phyloP scores from a whole-genome alignment of 148 eudicot genomes.

The Chenopodium album region DNA sequence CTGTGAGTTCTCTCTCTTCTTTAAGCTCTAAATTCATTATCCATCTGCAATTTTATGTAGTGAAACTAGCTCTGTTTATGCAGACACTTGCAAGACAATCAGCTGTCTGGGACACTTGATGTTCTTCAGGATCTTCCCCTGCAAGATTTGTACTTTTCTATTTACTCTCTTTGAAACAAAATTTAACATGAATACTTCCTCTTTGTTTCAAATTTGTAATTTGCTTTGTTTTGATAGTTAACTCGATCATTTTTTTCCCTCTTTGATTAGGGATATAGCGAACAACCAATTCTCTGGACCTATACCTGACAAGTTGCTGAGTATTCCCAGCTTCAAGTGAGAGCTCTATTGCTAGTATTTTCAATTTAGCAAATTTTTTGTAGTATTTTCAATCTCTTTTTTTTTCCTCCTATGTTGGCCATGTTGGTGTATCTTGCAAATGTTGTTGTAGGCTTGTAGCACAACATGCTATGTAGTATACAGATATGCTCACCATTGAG shows the following conservation, averaged over 20 bases:
- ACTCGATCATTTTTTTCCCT: neutral
- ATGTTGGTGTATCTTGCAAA: neutral
- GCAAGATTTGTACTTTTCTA: conserved; percentile 63
- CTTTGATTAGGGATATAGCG: conserved; percentile 58
- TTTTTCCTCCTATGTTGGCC: neutral
- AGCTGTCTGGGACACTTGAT: conserved; percentile 85
- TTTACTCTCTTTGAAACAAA: conserved; percentile 19
- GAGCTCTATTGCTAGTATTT: conserved; percentile 22
- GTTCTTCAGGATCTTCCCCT: conserved; percentile 83
- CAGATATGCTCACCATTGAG: neutral
- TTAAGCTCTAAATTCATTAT: neutral
- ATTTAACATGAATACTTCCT: neutral
- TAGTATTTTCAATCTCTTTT: neutral
- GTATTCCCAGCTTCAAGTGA: conserved; percentile 71
- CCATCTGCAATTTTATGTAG: conserved; percentile 5
- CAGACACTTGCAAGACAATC: conserved; percentile 93
- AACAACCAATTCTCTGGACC: conserved; percentile 80
- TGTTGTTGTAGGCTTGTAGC: neutral
- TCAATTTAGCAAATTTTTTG: neutral
- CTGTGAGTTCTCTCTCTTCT: conserved; percentile 49
- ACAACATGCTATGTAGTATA: neutral
- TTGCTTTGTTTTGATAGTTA: conserved; percentile 5
- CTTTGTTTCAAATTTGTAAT: neutral
- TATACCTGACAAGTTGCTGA: conserved; percentile 69
- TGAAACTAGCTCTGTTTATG: conserved; percentile 29